Conservation (phyloP, 768 basidiomycete genomes). For the Galerina marginata region DNA sequence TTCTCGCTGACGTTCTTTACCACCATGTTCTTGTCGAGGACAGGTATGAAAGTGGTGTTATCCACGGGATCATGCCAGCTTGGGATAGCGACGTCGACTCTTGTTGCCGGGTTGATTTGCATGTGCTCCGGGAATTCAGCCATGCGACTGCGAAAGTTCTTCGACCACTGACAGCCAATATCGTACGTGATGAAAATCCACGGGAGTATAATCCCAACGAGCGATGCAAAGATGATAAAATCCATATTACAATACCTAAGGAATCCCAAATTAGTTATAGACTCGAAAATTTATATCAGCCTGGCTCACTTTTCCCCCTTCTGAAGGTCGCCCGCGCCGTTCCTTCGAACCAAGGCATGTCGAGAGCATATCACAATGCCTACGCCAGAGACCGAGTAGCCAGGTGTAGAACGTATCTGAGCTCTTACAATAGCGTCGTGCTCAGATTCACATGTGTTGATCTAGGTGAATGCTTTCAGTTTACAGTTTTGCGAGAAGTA, state of each 20-base stretch:
- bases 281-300: not conserved
- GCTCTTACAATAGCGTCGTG: slow-evolving; percentile 16
- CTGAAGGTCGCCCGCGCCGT: slow-evolving; percentile 27
- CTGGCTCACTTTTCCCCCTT: slow-evolving; percentile 25
- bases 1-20: not conserved
- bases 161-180: slow-evolving; percentile 19
- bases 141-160: slow-evolving; percentile 8
- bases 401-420: slow-evolving; percentile 10
- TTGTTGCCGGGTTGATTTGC: not conserved
- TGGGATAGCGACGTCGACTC: slow-evolving; percentile 31
- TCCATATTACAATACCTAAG: slow-evolving; percentile 22
- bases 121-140: slow-evolving; percentile 6
- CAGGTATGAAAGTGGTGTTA: not conserved
- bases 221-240: slow-evolving; percentile 15
- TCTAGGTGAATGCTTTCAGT: slow-evolving; percentile 1
- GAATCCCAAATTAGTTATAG: not conserved
- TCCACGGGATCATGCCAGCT: slow-evolving; percentile 36
- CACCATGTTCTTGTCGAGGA: slow-evolving; percentile 8
- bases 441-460: slow-evolving; percentile 17
- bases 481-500: too few species aligned
- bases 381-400: slow-evolving; percentile 10
- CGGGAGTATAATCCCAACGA: slow-evolving; percentile 1
- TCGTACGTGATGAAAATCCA: slow-evolving; percentile 19
- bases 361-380: slow-evolving; percentile 19
- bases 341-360: slow-evolving; percentile 19